Percentiles rank a stretch among this genome's conserved stretches.
phyloP scores from a whole-genome alignment of 805 yeast genomes.

The Lipomyces yamanashiensis region DNA sequence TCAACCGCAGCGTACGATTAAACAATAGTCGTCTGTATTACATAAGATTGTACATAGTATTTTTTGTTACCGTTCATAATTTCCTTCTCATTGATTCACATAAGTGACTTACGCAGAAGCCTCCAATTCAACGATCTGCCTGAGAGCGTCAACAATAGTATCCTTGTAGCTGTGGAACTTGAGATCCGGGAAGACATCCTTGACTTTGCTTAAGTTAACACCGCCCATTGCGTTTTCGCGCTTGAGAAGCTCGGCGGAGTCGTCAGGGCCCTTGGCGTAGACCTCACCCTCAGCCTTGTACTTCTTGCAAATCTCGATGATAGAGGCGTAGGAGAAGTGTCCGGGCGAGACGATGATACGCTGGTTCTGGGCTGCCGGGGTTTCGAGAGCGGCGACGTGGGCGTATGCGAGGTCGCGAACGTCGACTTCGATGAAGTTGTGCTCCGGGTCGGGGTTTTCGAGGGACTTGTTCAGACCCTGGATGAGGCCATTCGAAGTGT shows the following conservation, averaged over 20 bases:
- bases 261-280: constrained; percentile 8
- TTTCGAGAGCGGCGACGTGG: constrained; percentile 54
- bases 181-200: constrained; percentile 6
- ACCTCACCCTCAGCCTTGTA: constrained; percentile 5
- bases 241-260: constrained; percentile 9
- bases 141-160: constrained; percentile 41
- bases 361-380: constrained; percentile 11
- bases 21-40: background rate
- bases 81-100: background rate
- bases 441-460: constrained; percentile 9
- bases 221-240: background rate
- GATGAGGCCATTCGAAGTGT: constrained; percentile 46
- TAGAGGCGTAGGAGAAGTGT: background rate
- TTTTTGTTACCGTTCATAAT: no score
- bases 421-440: constrained; percentile 47
- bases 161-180: constrained; percentile 7
- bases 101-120: background rate
- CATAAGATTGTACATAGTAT: background rate
- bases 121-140: constrained; percentile 48
- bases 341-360: constrained; percentile 17
- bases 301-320: constrained; percentile 6
- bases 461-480: constrained; percentile 42
- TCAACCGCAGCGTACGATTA: background rate
- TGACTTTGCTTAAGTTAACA: constrained; percentile 1
- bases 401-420: constrained; percentile 67